phyloP scores from a whole-genome alignment of 768 basidiomycete genomes.

The Mycena pura region DNA sequence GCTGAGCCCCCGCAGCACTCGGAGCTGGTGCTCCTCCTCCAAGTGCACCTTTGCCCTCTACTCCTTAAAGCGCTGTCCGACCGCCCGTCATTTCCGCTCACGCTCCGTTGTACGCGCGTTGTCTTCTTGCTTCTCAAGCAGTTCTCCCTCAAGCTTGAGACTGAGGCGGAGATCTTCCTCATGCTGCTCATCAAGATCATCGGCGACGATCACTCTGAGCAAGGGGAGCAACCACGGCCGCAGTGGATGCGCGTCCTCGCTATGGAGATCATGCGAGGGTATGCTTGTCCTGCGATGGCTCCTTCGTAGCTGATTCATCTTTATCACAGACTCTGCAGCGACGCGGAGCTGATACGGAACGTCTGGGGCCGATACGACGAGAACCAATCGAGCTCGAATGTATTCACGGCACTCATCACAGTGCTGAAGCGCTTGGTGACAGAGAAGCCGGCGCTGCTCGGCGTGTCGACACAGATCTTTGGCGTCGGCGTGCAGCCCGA shows the following conservation, averaged over 20 bases:
- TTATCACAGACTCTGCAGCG: conserved; percentile 71
- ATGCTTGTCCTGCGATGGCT: conserved; percentile 24
- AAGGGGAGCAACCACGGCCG: conserved; percentile 53
- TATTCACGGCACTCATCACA: conserved; percentile 80
- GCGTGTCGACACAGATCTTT: conserved; percentile 79
- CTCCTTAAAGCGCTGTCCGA: conserved; percentile 87
- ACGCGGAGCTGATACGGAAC: conserved; percentile 77
- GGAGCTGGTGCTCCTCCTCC: conserved; percentile 86
- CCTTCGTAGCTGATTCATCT: neutral
- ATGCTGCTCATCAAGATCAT: conserved; percentile 72
- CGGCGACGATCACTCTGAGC: conserved; percentile 55
- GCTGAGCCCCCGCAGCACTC: conserved; percentile 57
- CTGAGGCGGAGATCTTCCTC: conserved; percentile 88
- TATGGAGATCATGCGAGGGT: conserved; percentile 94
- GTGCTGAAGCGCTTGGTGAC: conserved; percentile 87
- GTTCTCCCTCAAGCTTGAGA: conserved; percentile 80
- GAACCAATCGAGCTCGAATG: conserved; percentile 63
- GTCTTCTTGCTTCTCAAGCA: conserved; percentile 93
- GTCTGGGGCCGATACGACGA: conserved; percentile 84
- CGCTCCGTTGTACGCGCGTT: conserved; percentile 90
- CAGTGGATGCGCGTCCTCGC: conserved; percentile 90
- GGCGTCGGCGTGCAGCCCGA: conserved; percentile 71
- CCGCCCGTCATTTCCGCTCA: conserved; percentile 82
- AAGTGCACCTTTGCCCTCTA: conserved; percentile 89
- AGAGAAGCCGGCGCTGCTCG: conserved; percentile 86